Percentiles rank a stretch among this genome's conserved stretches.
Evolutionary conservation across 441 rosid species (phyloP).

Genomic region (Biscutella laevigata): DNA sequence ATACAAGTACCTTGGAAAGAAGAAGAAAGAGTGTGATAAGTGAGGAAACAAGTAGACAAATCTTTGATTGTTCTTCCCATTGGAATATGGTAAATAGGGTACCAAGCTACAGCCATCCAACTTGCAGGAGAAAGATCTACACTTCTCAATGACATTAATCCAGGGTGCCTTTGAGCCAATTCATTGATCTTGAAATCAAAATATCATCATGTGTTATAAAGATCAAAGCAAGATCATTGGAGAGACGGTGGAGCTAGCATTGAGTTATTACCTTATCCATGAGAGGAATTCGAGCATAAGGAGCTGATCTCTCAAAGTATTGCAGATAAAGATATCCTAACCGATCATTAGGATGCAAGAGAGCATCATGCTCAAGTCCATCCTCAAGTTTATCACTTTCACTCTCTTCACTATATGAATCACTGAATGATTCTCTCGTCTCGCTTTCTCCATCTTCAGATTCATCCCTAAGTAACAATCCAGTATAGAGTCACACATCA

Average conservation of each 20-base stretch:
- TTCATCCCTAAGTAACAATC: conserved; percentile 48
- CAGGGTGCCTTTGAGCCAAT: conserved; percentile 56
- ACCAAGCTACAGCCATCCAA: conserved; percentile 99
- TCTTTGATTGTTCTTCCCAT: conserved; percentile 96
- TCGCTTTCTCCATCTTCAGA: conserved; percentile 68
- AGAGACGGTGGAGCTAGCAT: not conserved
- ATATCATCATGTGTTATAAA: not conserved
- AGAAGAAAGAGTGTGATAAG: conserved; percentile 91
- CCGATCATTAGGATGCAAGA: conserved; percentile 55
- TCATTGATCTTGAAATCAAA: conserved; percentile 59
- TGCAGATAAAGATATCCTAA: conserved; percentile 71
- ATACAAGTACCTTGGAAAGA: conserved; percentile 65
- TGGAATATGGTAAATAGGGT: conserved; percentile 93
- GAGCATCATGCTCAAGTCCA: conserved; percentile 58
- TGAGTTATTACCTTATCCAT: conserved; percentile 85
- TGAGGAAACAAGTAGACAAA: conserved; percentile 85
- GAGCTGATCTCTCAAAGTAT: conserved; percentile 82
- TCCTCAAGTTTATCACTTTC: conserved; percentile 83
- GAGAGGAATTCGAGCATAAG: conserved; percentile 88
- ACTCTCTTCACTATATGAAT: conserved; percentile 77
- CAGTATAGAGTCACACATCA: not conserved
- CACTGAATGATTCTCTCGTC: conserved; percentile 61
- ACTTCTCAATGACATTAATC: conserved; percentile 76
- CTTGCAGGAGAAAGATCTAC: conserved; percentile 99
- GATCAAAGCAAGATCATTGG: not conserved